A percentile compares a stretch with the other conserved stretches of the same genome.
Conservation (phyloP, 2,329 filamentous ascomycete genomes). For the Penicillium decumbens region DNA sequence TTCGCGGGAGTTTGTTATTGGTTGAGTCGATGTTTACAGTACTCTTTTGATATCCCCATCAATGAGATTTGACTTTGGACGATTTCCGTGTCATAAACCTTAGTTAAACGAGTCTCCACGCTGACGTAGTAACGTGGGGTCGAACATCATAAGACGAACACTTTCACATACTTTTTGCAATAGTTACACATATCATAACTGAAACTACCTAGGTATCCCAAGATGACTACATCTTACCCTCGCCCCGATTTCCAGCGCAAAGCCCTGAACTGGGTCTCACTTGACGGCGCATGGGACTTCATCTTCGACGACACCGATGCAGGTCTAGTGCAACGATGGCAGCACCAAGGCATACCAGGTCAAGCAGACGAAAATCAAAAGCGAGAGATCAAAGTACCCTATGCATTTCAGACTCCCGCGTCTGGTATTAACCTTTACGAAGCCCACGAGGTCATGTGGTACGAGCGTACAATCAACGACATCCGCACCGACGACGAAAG, state of each 20-base stretch:
- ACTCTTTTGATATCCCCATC: conserved; percentile 25
- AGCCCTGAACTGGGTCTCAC: conserved; percentile 54
- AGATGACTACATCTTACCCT: conserved; percentile 46
- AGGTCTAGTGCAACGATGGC: conserved; percentile 53
- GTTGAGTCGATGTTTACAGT: conserved; percentile 14
- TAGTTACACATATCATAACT: background rate
- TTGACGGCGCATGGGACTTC: conserved; percentile 62
- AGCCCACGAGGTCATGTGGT: conserved; percentile 65
- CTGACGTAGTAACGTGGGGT: conserved; percentile 21
- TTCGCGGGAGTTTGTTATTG: conserved; percentile 10
- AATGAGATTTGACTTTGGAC: conserved; percentile 24
- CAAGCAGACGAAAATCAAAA: conserved; percentile 38
- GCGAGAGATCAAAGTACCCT: conserved; percentile 58
- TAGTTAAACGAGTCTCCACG: background rate
- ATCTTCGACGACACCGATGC: conserved; percentile 61
- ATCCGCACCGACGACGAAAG: conserved; percentile 46
- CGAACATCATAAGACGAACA: background rate
- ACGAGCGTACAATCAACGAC: conserved; percentile 53
- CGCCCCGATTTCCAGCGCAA: conserved; percentile 61
- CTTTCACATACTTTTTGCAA: background rate
- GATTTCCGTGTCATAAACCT: background rate
- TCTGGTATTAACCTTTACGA: conserved; percentile 59
- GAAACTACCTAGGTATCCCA: background rate
- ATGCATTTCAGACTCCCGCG: conserved; percentile 60
- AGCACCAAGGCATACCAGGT: conserved; percentile 48